phyloP scores from a whole-genome alignment of 257 asterid genomes.

The Nicotiana noctiflora region DNA sequence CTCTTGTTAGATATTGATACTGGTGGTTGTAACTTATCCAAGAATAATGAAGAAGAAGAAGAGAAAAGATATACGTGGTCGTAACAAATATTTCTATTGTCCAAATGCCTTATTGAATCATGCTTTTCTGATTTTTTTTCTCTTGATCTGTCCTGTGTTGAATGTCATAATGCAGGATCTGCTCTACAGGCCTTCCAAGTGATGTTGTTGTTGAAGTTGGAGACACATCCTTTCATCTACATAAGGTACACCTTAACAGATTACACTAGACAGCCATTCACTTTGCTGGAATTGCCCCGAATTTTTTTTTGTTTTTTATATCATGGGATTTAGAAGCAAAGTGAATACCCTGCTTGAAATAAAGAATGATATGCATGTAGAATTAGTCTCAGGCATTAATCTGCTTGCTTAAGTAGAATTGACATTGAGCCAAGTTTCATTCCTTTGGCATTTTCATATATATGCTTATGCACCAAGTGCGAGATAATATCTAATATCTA shows the following conservation, averaged over 20 bases:
- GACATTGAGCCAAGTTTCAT: not conserved
- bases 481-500: not conserved
- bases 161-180: conserved; percentile 32
- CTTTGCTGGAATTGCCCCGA: not conserved
- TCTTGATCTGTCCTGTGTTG: not conserved
- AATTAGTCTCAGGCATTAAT: no score
- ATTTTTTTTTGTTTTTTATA: not conserved
- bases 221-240: conserved; percentile 46
- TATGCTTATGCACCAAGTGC: not conserved
- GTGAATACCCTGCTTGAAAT: not conserved
- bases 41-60: no score
- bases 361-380: not conserved
- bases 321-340: not conserved
- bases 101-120: not conserved
- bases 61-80: not conserved
- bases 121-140: not conserved
- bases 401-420: no score
- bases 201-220: conserved; percentile 43
- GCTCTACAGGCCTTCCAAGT: conserved; percentile 44
- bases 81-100: not conserved
- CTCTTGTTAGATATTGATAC: not conserved
- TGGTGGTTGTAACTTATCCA: not conserved
- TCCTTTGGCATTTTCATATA: not conserved
- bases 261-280: not conserved
- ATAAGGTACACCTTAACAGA: conserved; percentile 32